Percentiles rank a stretch among this genome's conserved stretches.
Evolutionary conservation across 768 basidiomycete species (phyloP).

Genomic region (Pulveroboletus sp.): DNA sequence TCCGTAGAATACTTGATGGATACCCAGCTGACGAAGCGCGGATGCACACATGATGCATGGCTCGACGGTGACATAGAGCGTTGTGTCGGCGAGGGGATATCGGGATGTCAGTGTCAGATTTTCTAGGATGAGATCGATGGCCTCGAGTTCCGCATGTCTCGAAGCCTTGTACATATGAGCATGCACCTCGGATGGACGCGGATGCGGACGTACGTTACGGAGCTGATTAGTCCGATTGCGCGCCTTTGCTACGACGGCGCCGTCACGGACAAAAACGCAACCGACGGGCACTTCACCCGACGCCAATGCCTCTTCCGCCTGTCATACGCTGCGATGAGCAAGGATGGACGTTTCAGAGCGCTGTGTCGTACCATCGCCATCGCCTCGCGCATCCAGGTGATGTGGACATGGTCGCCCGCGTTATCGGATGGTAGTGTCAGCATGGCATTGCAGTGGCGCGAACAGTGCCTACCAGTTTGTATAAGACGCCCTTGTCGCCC

Average conservation of each 20-base stretch:
- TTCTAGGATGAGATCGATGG: slow-evolving; percentile 83
- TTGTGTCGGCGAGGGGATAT: slow-evolving; percentile 75
- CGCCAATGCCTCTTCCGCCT: slow-evolving; percentile 85
- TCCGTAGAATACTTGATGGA: slow-evolving; percentile 87
- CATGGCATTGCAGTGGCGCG: background rate
- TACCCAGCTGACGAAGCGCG: slow-evolving; percentile 90
- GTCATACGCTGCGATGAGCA: background rate
- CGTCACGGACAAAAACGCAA: slow-evolving; percentile 87
- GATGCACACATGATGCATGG: slow-evolving; percentile 99
- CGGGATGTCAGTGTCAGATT: slow-evolving; percentile 55
- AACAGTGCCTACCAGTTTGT: background rate
- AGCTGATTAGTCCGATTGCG: slow-evolving; percentile 95
- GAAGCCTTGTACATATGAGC: slow-evolving; percentile 63
- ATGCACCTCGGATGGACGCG: background rate
- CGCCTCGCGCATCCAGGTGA: slow-evolving; percentile 80
- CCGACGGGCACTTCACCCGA: slow-evolving; percentile 94
- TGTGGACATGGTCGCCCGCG: slow-evolving; percentile 29
- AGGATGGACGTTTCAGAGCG: background rate
- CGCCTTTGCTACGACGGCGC: slow-evolving; percentile 76
- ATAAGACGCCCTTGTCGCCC: background rate
- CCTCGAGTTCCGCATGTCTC: slow-evolving; percentile 95
- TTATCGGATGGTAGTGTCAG: background rate
- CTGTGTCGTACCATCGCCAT: slow-evolving; percentile 67
- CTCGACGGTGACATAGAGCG: slow-evolving; percentile 96
- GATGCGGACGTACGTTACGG: slow-evolving; percentile 63